Conservation (phyloP, 768 basidiomycete genomes). For the Trichaptum fuscoviolaceum region DNA sequence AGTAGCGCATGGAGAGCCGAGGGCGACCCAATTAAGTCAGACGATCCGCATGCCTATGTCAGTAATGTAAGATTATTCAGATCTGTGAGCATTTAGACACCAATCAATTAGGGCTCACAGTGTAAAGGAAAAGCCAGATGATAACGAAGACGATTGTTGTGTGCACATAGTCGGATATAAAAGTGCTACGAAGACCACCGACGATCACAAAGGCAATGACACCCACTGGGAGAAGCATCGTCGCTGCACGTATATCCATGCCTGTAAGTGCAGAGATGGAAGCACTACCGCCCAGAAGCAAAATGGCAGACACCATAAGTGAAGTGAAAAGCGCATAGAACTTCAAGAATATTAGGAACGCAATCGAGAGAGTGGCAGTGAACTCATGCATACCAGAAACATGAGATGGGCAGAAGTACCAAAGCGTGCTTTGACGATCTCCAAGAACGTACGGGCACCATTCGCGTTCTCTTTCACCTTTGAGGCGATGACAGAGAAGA, state of each 20-base stretch:
- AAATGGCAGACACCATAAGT: not conserved
- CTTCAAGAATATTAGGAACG: not conserved
- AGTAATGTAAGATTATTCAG: slow-evolving; percentile 13
- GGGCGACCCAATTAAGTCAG: slow-evolving; percentile 33
- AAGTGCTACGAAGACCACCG: slow-evolving; percentile 38
- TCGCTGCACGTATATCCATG: slow-evolving; percentile 39
- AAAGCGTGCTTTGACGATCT: slow-evolving; percentile 48
- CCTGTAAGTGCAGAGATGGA: slow-evolving; percentile 41
- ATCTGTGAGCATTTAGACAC: slow-evolving; percentile 3
- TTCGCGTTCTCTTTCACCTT: slow-evolving; percentile 59
- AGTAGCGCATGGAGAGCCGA: slow-evolving; percentile 43
- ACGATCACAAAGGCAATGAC: slow-evolving; percentile 38
- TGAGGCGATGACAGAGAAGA: slow-evolving; percentile 34
- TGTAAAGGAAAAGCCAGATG: slow-evolving; percentile 23
- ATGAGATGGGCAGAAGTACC: slow-evolving; percentile 42
- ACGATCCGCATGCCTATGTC: slow-evolving; percentile 26
- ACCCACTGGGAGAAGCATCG: slow-evolving; percentile 41
- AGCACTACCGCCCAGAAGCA: slow-evolving; percentile 38
- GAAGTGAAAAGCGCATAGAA: not conserved
- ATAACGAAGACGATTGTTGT: slow-evolving; percentile 40
- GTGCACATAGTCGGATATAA: slow-evolving; percentile 41
- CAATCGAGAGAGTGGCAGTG: not conserved
- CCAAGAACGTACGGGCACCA: slow-evolving; percentile 51
- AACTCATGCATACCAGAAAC: slow-evolving; percentile 36
- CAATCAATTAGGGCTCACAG: slow-evolving; percentile 14